Conservation (phyloP, 106 monocot species). For the Dioscorea zingiberensis region DNA sequence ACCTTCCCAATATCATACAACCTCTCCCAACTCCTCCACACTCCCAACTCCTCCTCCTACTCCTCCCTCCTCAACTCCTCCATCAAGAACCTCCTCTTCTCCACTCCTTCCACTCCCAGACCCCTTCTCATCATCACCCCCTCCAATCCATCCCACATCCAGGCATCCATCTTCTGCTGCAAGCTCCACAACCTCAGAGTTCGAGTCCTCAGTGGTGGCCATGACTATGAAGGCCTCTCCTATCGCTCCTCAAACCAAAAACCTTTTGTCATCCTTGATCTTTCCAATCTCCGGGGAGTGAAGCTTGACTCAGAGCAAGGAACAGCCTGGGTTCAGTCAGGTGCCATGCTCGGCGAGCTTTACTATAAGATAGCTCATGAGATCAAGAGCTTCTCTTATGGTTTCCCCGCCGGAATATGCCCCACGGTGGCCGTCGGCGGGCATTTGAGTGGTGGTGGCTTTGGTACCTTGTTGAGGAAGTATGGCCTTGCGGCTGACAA, state of each 20-base stretch:
- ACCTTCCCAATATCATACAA: background rate
- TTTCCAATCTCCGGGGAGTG: background rate
- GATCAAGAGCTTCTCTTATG: background rate
- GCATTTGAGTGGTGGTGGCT: conserved; percentile 1
- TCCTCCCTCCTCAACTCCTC: background rate
- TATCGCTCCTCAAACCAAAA: background rate
- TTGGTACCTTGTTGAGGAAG: conserved; percentile 4
- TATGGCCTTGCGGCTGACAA: background rate
- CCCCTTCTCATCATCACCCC: background rate
- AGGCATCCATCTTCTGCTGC: background rate
- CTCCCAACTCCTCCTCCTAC: background rate
- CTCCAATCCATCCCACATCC: background rate
- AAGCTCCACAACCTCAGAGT: background rate
- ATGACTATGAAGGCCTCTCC: conserved; percentile 12
- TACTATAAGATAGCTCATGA: conserved; percentile 4
- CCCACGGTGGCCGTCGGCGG: conserved; percentile 1
- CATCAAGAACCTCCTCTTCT: background rate
- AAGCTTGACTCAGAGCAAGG: background rate
- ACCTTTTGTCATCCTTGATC: background rate
- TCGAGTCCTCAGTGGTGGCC: conserved; percentile 3
- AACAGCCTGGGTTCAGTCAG: background rate
- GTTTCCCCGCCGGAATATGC: background rate
- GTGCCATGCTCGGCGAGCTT: background rate
- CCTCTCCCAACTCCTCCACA: background rate
- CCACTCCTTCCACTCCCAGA: background rate